phyloP scores from a whole-genome alignment of 805 yeast genomes.

The Scheffersomyces ergatensis region DNA sequence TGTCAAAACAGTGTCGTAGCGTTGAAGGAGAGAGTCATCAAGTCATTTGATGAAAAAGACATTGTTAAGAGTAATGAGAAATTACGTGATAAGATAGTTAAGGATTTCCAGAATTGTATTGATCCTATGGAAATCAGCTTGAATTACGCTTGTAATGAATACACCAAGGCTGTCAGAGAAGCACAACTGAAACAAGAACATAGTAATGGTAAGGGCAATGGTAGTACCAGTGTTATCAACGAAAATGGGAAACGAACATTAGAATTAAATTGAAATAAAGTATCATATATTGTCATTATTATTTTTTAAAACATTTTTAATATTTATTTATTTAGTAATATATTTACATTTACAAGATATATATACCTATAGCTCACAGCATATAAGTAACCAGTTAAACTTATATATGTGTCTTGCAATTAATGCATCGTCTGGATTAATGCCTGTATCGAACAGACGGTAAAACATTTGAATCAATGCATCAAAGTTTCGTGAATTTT shows the following conservation, averaged over 20 bases:
- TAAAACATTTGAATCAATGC: not conserved
- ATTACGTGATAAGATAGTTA: constrained; percentile 28
- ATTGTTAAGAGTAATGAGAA: constrained; percentile 25
- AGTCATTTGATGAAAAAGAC: constrained; percentile 20
- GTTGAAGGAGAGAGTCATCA: constrained; percentile 21
- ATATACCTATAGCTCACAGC: not conserved
- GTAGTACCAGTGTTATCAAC: constrained; percentile 17
- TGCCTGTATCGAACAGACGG: not conserved
- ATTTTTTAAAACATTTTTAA: too few relatives aligned
- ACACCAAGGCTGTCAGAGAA: constrained; percentile 25
- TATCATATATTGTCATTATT: too few relatives aligned
- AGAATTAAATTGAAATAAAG: constrained; percentile 2
- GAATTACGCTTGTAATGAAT: constrained; percentile 33
- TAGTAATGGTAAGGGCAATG: constrained; percentile 2
- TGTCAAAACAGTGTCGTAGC: constrained; percentile 27
- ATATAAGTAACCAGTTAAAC: not conserved
- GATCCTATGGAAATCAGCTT: constrained; percentile 30
- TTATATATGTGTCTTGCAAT: not conserved
- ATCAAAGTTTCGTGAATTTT: not conserved
- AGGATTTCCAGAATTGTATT: constrained; percentile 31
- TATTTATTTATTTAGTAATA: not conserved
- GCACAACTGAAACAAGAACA: constrained; percentile 5
- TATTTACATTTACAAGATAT: not conserved
- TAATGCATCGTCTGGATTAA: not conserved
- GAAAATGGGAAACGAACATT: constrained; percentile 34